A percentile compares a stretch with the other conserved stretches of the same genome.
Evolutionary conservation across 345 rosid species (phyloP).

Genomic region (Gossypium raimondii): DNA sequence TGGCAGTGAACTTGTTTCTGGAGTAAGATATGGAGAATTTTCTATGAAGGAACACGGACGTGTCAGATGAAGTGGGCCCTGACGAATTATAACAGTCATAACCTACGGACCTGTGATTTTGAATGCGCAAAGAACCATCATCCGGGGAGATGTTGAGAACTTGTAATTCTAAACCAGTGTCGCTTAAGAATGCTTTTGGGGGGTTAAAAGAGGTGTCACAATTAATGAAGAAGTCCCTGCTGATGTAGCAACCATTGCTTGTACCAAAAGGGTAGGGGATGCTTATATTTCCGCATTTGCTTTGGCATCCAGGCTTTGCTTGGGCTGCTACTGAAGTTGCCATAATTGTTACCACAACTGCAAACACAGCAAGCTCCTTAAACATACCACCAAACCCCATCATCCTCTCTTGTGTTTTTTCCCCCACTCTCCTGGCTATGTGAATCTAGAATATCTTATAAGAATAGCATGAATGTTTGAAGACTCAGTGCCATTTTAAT

Average conservation of each 20-base stretch:
- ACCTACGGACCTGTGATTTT: accelerated
- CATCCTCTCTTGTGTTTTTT: background rate
- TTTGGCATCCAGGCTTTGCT: background rate
- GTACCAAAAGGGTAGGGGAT: background rate
- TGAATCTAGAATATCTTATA: no score
- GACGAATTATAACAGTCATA: background rate
- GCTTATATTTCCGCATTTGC: background rate
- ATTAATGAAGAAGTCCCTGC: background rate
- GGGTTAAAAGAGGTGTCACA: background rate
- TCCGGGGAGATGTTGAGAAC: constrained; percentile 15
- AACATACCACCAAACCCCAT: background rate
- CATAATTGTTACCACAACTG: background rate
- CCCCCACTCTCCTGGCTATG: no score
- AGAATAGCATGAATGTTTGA: no score
- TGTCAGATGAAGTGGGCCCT: background rate
- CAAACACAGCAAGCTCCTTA: background rate
- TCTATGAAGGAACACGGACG: background rate
- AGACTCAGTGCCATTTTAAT: no score
- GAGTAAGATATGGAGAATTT: background rate
- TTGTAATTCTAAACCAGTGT: background rate
- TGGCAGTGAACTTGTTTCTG: constrained; percentile 12
- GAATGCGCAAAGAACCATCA: constrained; percentile 18
- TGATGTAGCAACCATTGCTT: background rate
- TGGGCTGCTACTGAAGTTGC: background rate
- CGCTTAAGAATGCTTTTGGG: background rate